phyloP scores from a whole-genome alignment of 805 yeast species.

The Komagataella ulmi region DNA sequence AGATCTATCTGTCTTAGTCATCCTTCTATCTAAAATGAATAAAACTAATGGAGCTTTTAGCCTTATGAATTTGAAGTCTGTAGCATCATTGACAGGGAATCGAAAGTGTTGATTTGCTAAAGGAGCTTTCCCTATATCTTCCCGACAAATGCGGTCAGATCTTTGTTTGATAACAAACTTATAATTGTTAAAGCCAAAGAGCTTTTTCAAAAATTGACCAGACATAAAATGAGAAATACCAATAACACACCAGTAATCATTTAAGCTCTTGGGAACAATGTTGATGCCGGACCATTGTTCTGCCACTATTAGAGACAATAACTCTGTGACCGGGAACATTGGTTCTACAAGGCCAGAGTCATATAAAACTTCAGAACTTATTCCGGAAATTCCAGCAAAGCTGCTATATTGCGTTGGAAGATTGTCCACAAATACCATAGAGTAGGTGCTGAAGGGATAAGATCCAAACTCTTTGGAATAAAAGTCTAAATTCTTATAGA shows the following conservation, averaged over 20 bases:
- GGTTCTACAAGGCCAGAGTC: conserved; percentile 72
- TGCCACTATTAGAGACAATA: conserved; percentile 57
- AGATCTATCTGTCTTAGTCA: conserved; percentile 93
- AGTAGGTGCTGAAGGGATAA: conserved; percentile 77
- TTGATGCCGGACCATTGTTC: conserved; percentile 91
- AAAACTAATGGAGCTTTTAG: conserved; percentile 81
- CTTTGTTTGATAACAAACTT: conserved; percentile 54
- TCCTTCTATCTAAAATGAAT: conserved; percentile 73
- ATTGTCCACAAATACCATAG: conserved; percentile 61
- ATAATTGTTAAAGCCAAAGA: conserved; percentile 80
- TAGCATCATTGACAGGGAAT: conserved; percentile 44
- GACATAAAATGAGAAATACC: conserved; percentile 85
- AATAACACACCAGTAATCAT: conserved; percentile 80
- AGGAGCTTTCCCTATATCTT: conserved; percentile 72
- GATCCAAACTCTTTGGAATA: conserved; percentile 85
- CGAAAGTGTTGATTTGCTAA: conserved; percentile 56
- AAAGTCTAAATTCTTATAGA: conserved; percentile 70
- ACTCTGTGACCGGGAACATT: conserved; percentile 53
- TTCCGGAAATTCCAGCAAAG: conserved; percentile 63
- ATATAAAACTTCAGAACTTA: conserved; percentile 51
- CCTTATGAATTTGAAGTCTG: conserved; percentile 54
- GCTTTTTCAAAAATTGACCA: conserved; percentile 44
- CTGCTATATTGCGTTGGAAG: conserved; percentile 34
- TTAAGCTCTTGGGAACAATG: conserved; percentile 65
- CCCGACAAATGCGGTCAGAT: conserved; percentile 54